Evolutionary conservation across 495 filamentous ascomycete species (phyloP).

Genomic region (Daldinia childiae): DNA sequence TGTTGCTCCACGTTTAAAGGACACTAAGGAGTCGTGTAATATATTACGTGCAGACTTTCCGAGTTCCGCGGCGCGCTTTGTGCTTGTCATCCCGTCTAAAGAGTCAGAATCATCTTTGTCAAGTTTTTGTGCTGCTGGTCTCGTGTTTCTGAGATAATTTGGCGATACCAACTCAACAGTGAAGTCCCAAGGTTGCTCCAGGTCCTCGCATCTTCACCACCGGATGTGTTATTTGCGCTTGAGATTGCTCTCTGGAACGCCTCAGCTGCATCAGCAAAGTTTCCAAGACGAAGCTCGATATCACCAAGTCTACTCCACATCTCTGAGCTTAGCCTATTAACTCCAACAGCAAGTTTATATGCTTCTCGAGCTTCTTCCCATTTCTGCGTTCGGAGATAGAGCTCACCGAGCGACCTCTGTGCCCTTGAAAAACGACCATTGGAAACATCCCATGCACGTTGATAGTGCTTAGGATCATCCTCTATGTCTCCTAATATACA

Average conservation of each 20-base stretch:
- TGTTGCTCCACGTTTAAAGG: slow-evolving; percentile 83
- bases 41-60: slow-evolving; percentile 58
- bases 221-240: slow-evolving; percentile 63
- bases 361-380: slow-evolving; percentile 76
- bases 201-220: slow-evolving; percentile 87
- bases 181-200: slow-evolving; percentile 96
- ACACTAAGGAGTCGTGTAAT: slow-evolving; percentile 76
- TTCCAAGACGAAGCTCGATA: slow-evolving; percentile 77
- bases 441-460: slow-evolving; percentile 89
- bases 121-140: slow-evolving; percentile 38
- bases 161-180: slow-evolving; percentile 59
- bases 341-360: slow-evolving; percentile 76
- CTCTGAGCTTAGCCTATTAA: slow-evolving; percentile 81
- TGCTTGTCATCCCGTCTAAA: slow-evolving; percentile 35
- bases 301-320: slow-evolving; percentile 93
- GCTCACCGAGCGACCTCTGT: slow-evolving; percentile 84
- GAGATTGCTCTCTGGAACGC: slow-evolving; percentile 81
- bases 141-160: slow-evolving; percentile 53
- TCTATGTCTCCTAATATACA: slow-evolving; percentile 96
- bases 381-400: slow-evolving; percentile 71
- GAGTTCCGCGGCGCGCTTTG: slow-evolving; percentile 34
- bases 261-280: slow-evolving; percentile 83
- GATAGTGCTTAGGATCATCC: slow-evolving; percentile 74
- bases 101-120: slow-evolving; percentile 44
- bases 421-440: slow-evolving; percentile 82